A percentile compares a stretch with the other conserved stretches of the same genome.
These are phyloP conservation scores for Pouteria glomerata DNA, from an alignment of 148 eudicot genomes.

Conservation along the genomic window DNA sequence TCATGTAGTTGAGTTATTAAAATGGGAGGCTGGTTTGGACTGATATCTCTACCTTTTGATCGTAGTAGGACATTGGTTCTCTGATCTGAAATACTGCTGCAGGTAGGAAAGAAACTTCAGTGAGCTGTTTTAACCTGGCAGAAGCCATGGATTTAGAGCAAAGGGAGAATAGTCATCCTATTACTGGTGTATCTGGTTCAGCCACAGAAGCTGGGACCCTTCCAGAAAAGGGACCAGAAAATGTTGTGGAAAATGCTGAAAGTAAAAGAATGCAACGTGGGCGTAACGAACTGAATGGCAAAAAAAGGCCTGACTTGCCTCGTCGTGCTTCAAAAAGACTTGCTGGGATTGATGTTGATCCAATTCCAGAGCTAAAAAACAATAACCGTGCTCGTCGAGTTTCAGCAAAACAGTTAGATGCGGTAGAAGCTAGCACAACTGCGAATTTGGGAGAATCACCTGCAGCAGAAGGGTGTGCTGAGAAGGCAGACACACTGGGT, in stretches of 20 bases:
- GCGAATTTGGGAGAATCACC: background rate
- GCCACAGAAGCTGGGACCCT: constrained; percentile 35
- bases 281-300: constrained; percentile 3
- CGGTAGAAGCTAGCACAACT: constrained; percentile 5
- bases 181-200: constrained; percentile 16
- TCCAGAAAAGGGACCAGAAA: constrained; percentile 24
- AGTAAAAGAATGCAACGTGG: constrained; percentile 2
- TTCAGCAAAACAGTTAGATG: constrained; percentile 6
- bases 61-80: background rate
- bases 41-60: background rate
- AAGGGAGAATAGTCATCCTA: constrained; percentile 19
- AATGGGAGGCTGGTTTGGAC: background rate
- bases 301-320: constrained; percentile 19
- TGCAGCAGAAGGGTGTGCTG: constrained; percentile 13
- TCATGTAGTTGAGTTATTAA: too few species aligned
- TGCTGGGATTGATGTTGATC: constrained; percentile 28
- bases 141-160: constrained; percentile 34
- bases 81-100: constrained; percentile 14
- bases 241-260: constrained; percentile 8
- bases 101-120: constrained; percentile 28
- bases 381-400: constrained; percentile 12
- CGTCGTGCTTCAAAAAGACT: constrained; percentile 40
- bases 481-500: constrained; percentile 3
- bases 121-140: constrained; percentile 24
- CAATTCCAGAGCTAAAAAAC: constrained; percentile 21